Evolutionary conservation across 2,329 filamentous ascomycete species (phyloP), one percentile per base, ranked within the genome.

Genomic region (Periconia sp.): DNA sequence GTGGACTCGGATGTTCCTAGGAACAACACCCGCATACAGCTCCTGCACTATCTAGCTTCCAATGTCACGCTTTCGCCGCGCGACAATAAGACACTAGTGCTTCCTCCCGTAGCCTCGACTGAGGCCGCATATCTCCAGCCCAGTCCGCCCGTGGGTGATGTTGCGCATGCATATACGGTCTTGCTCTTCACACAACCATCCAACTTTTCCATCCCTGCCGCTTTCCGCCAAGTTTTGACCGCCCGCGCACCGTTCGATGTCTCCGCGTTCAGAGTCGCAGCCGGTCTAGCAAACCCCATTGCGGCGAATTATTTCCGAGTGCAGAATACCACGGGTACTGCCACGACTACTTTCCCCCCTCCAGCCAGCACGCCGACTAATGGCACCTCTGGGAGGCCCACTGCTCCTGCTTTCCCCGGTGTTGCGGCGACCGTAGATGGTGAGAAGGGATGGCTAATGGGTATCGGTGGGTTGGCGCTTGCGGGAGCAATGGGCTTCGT

Each of bases 281-380:
- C 71, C 2, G 63, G 60, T 1, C 48, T 78, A 6, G 49, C 56
- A 0, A 20, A 30, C 1, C 66, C 71, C 0, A 42, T 76, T 18
- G 73, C 71, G 1, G 72, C 64, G 7, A 77, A 74, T 53, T 79
- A 70, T 59, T 74, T 78, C 45, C 56, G 56, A 19, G 75, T 74
- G 11, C 63, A 72, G 47, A 72, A 74, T 48, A 27, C 59, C 17
- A 66, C 59, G 7, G 59, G 54, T 27, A 37, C 33, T 13, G 15
- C 11, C 13, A 37, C 33, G 5, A 45, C 43, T 6, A 62, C 57
- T 14, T 64, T 61, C 45, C 58, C 64, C 13, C 60, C 64, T 10
- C 47, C 61, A 18, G 53, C 60, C 43, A 52, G 61, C 17, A 64
- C 61, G 17, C 50, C 53, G 43, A 62, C 54, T 40, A 27, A 37